Percentiles rank a stretch among this genome's conserved stretches.
These are phyloP conservation scores for Agrocybe chaxingu DNA, from an alignment of 768 basidiomycete species.

Conservation along the genomic window DNA sequence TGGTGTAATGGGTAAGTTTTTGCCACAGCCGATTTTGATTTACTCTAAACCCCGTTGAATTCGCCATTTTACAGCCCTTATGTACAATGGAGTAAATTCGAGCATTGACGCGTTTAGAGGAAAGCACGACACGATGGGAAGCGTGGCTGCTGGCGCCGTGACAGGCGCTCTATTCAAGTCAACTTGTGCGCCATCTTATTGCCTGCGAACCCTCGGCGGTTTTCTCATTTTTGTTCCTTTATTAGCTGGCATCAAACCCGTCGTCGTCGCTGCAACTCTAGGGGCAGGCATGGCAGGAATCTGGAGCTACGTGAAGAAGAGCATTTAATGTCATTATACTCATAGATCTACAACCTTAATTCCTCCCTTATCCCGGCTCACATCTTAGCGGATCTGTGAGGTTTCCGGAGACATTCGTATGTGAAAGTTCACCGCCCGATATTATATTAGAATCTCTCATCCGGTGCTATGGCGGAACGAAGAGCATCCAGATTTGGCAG, in stretches of 20 bases:
- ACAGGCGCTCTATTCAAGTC: slow-evolving; percentile 93
- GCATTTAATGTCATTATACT: slow-evolving; percentile 58
- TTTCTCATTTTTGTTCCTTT: slow-evolving; percentile 37
- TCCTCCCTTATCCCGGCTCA: slow-evolving; percentile 39
- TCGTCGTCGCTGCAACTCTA: slow-evolving; percentile 83
- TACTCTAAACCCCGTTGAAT: slow-evolving; percentile 33
- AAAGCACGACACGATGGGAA: slow-evolving; percentile 87
- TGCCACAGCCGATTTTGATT: slow-evolving; percentile 26
- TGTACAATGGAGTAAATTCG: slow-evolving; percentile 96
- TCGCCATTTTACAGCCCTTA: slow-evolving; percentile 65
- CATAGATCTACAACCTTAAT: slow-evolving; percentile 52
- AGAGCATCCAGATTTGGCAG: slow-evolving; percentile 38
- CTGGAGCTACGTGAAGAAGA: slow-evolving; percentile 95
- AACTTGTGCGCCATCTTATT: slow-evolving; percentile 67
- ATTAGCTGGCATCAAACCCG: slow-evolving; percentile 89
- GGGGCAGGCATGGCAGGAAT: slow-evolving; percentile 87
- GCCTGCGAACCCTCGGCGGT: slow-evolving; percentile 19
- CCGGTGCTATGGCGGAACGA: slow-evolving; percentile 40
- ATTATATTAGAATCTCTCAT: slow-evolving; percentile 28
- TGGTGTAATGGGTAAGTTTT: slow-evolving; percentile 87
- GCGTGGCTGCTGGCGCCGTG: slow-evolving; percentile 87
- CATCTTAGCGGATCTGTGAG: slow-evolving; percentile 40
- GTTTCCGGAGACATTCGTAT: slow-evolving; percentile 32
- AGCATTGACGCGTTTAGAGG: slow-evolving; percentile 86
- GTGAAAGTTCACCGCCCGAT: slow-evolving; percentile 17